Evolutionary conservation across 2,329 filamentous ascomycete species (phyloP).

Genomic region (Pyrenophora tritici-repentis): DNA sequence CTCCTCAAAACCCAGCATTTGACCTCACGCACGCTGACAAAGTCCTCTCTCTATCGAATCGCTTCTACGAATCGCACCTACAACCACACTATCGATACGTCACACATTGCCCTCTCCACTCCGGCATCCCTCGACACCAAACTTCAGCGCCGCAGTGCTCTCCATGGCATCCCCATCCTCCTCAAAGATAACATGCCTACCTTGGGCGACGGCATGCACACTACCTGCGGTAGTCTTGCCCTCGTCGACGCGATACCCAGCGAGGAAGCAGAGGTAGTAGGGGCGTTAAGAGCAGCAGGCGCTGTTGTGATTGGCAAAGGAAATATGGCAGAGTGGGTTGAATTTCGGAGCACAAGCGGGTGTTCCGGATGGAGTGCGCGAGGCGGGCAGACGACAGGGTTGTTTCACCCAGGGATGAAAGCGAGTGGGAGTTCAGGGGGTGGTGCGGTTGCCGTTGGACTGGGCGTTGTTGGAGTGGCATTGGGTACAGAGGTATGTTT

Average conservation of each 20-base stretch:
- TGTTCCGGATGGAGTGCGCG: constrained; percentile 66
- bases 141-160: too few species aligned
- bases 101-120: too few species aligned
- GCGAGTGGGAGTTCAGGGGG: constrained; percentile 66
- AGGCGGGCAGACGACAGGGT: constrained; percentile 63
- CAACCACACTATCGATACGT: too few species aligned
- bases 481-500: constrained; percentile 58
- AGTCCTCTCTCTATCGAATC: too few species aligned
- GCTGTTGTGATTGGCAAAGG: constrained; percentile 67
- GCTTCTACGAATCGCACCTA: too few species aligned
- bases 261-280: constrained; percentile 61
- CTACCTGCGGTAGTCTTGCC: constrained; percentile 60
- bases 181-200: too few species aligned
- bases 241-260: constrained; percentile 60
- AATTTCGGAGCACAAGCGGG: constrained; percentile 59
- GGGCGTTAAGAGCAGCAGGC: constrained; percentile 62
- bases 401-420: constrained; percentile 63
- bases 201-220: too few species aligned
- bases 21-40: too few species aligned
- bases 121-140: too few species aligned
- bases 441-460: constrained; percentile 60
- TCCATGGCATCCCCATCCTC: too few species aligned
- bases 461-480: constrained; percentile 61
- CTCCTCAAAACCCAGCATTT: too few species aligned
- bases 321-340: constrained; percentile 62